These are phyloP conservation scores for Myxozyma mucilagina DNA, from an alignment of 805 yeast species.

Conservation along the genomic window DNA sequence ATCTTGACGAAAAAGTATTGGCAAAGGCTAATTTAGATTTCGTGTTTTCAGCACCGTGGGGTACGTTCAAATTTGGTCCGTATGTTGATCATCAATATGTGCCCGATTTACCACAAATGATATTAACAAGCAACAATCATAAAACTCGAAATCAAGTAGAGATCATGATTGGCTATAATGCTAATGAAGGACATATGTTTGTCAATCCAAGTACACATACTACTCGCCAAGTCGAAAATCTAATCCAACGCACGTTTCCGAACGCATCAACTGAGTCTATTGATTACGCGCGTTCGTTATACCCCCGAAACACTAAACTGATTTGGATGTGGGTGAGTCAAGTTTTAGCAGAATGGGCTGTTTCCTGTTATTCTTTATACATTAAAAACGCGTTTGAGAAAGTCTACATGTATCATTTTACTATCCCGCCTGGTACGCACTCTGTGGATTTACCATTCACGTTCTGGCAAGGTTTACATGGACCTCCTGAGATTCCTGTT, in stretches of 20 bases:
- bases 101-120: conserved; percentile 17
- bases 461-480: conserved; percentile 8
- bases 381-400: conserved; percentile 4
- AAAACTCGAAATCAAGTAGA: conserved; percentile 2
- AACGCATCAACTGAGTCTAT: conserved; percentile 11
- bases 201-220: conserved; percentile 12
- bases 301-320: conserved; percentile 6
- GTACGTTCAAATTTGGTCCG: conserved; percentile 28
- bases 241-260: conserved; percentile 14
- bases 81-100: conserved; percentile 18
- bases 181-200: conserved; percentile 27
- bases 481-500: not conserved
- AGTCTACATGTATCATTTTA: conserved; percentile 4
- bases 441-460: conserved; percentile 22
- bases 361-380: conserved; percentile 9
- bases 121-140: not conserved
- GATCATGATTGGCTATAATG: conserved; percentile 15
- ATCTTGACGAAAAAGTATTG: not conserved
- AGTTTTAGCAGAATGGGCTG: conserved; percentile 20
- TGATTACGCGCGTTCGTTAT: not conserved
- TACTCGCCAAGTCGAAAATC: conserved; percentile 1
- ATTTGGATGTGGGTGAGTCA: conserved; percentile 12
- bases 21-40: conserved; percentile 17
- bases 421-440: conserved; percentile 27
- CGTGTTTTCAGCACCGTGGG: conserved; percentile 14